Conservation (phyloP, 2,329 filamentous ascomycete genomes). For the Microdochium bolleyi region DNA sequence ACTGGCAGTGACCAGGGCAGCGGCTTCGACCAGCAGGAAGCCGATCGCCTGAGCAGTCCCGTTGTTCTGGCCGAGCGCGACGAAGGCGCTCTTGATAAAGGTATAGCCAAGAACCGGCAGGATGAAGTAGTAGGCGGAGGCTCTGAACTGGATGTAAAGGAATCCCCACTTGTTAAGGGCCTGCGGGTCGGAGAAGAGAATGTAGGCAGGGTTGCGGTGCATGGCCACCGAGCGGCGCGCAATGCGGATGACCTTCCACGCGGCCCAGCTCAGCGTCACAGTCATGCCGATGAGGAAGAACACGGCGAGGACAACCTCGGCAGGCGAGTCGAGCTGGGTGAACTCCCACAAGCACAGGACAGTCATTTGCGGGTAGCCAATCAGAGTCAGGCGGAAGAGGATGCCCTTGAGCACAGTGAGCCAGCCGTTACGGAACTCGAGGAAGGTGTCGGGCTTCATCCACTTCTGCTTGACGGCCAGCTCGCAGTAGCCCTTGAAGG, state of each 20-base stretch:
- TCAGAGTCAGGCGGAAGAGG: conserved; percentile 72
- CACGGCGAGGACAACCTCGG: conserved; percentile 69
- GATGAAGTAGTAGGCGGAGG: conserved; percentile 83
- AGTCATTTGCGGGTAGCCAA: conserved; percentile 79
- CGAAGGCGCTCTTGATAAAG: conserved; percentile 73
- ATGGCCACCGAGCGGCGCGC: conserved; percentile 74
- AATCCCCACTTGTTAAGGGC: conserved; percentile 90
- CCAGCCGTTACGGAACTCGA: conserved; percentile 84
- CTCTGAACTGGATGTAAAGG: conserved; percentile 83
- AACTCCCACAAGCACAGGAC: conserved; percentile 83
- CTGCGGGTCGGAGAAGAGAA: conserved; percentile 78
- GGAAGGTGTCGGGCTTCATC: conserved; percentile 75
- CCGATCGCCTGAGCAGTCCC: conserved; percentile 67
- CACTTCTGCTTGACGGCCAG: conserved; percentile 59
- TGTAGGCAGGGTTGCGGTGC: conserved; percentile 88
- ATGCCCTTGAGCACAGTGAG: conserved; percentile 79
- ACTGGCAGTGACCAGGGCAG: conserved; percentile 61
- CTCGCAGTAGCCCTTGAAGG: conserved; percentile 72
- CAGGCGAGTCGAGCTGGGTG: conserved; percentile 67
- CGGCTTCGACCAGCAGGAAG: conserved; percentile 67
- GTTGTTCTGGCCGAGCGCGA: conserved; percentile 63
- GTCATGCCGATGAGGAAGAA: conserved; percentile 75
- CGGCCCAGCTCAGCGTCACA: conserved; percentile 66
- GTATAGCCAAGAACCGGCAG: conserved; percentile 66
- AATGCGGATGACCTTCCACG: conserved; percentile 73